Evolutionary conservation across 495 filamentous ascomycete genomes (phyloP), one percentile per base, ranked within the genome.

Genomic region (Lasiosphaeria miniovina): DNA sequence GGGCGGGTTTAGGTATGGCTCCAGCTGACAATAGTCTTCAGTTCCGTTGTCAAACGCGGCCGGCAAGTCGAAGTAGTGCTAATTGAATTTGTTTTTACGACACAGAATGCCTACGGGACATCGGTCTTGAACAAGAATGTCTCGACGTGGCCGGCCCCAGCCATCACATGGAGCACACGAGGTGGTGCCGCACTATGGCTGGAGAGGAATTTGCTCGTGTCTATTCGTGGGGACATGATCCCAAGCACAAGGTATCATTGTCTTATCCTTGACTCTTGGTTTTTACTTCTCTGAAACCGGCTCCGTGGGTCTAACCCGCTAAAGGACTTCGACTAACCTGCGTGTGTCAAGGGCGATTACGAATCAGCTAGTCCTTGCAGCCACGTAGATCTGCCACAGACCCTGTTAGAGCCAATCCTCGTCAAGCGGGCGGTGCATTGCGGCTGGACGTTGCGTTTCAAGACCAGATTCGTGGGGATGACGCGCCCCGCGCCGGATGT

Each of bases 101-200:
- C 24, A 24, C 24, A 24, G 79, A 83, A 64, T 81, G 78, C 62
- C 69, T 83, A 6, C 74, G 80, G 9, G 79, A 83, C 58, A 76
- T 81, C 51, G 80, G 76, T 1, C 69, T 81, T 0, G 75, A 80
- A 12, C 55, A 67, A 5, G 74, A 77, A 45, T 66, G 71, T 36
- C 36, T 68, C 4, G 55, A 63, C n/a, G 54, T 72, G n/a, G 71
- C 74, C 3, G 67, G 68, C 8, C 60, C 58, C 24, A 66, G 73
- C 5, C 54, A 72, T 38, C 63, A 67, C 48, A 78, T 82, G 73
- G 58, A 64, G 54, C 77, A 80, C 60, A 80, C 77, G 4, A 65
- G 80, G 32, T 84, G 79, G 80, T 78, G 75, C 56, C 73, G 74
- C 51, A 74, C 69, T 55, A 81, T 82, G 77, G 72, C 76, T 8